phyloP scores from a whole-genome alignment of 768 basidiomycete genomes.

The Jaapia argillacea region DNA sequence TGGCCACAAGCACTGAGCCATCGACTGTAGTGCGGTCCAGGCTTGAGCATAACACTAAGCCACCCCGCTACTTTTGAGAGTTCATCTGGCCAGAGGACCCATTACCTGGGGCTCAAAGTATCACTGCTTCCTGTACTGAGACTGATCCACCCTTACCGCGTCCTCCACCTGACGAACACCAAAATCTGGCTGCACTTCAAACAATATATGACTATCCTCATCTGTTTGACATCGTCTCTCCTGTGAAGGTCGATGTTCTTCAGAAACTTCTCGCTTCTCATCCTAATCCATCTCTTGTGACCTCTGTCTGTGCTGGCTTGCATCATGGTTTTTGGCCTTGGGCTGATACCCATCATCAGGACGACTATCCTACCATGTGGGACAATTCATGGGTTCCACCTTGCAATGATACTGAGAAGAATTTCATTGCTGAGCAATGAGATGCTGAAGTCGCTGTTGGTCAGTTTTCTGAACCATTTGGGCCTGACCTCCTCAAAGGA shows the following conservation, averaged over 20 bases:
- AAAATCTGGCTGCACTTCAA: conserved; percentile 6
- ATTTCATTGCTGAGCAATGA: conserved; percentile 10
- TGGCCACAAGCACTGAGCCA: not conserved
- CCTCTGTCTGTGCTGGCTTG: conserved; percentile 20
- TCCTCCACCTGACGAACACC: conserved; percentile 4
- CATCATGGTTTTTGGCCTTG: conserved; percentile 36
- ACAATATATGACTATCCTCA: conserved; percentile 19
- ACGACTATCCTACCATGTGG: conserved; percentile 3
- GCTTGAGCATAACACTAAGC: not conserved
- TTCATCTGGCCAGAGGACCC: conserved; percentile 11
- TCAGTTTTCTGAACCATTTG: conserved; percentile 15
- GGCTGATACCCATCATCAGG: conserved; percentile 13
- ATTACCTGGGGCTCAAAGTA: conserved; percentile 3
- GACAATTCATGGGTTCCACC: conserved; percentile 5
- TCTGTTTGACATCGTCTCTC: conserved; percentile 26
- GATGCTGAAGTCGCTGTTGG: conserved; percentile 10
- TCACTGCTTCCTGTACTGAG: conserved; percentile 7
- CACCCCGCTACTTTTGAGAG: conserved; percentile 6
- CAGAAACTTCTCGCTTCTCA: conserved; percentile 19
- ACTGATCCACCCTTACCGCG: conserved; percentile 7
- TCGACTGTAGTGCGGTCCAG: not conserved
- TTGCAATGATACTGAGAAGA: conserved; percentile 1
- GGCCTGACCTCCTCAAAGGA: conserved; percentile 14
- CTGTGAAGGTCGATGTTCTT: conserved; percentile 24
- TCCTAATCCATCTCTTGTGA: conserved; percentile 27